Conservation (phyloP, 2,329 filamentous ascomycete species). For the Aphanoascus verrucosus region DNA sequence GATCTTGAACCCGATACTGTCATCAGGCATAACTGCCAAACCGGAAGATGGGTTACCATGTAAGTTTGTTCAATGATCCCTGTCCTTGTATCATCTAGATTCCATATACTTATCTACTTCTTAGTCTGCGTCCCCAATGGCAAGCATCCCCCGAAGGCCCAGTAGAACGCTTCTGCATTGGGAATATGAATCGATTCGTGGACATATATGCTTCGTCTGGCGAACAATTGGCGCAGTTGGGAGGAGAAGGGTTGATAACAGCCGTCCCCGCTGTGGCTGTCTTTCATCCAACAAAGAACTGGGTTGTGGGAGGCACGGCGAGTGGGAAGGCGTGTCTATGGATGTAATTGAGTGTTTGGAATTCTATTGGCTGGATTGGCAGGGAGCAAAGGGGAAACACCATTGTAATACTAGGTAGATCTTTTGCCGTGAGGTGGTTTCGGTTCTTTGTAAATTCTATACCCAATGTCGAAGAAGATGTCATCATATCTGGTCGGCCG, state of each 20-base stretch:
- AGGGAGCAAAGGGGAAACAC: too few species aligned
- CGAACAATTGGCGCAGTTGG: constrained; percentile 78
- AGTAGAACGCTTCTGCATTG: constrained; percentile 80
- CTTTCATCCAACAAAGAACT: constrained; percentile 77
- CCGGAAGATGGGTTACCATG: constrained; percentile 85
- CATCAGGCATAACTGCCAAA: constrained; percentile 88
- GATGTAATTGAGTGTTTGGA: constrained; percentile 46
- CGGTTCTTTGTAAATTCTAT: too few species aligned
- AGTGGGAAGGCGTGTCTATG: constrained; percentile 89
- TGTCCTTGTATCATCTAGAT: background rate
- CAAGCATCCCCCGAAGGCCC: constrained; percentile 66
- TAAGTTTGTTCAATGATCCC: constrained; percentile 26
- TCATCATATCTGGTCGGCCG: background rate
- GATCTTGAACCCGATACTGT: constrained; percentile 59
- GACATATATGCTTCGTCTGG: constrained; percentile 77
- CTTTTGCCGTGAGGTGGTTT: too few species aligned
- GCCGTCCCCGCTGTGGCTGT: constrained; percentile 88
- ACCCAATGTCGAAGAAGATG: background rate
- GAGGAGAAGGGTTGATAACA: constrained; percentile 70
- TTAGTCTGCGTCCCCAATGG: constrained; percentile 72
- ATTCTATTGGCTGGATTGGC: too few species aligned
- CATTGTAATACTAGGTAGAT: too few species aligned
- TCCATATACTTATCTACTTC: constrained; percentile 11
- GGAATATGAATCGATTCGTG: constrained; percentile 96
- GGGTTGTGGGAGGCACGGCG: constrained; percentile 84